Base-by-base conservation (phyloP, 169 alveolate genomes). In the Cryptosporidium felis region DNA sequence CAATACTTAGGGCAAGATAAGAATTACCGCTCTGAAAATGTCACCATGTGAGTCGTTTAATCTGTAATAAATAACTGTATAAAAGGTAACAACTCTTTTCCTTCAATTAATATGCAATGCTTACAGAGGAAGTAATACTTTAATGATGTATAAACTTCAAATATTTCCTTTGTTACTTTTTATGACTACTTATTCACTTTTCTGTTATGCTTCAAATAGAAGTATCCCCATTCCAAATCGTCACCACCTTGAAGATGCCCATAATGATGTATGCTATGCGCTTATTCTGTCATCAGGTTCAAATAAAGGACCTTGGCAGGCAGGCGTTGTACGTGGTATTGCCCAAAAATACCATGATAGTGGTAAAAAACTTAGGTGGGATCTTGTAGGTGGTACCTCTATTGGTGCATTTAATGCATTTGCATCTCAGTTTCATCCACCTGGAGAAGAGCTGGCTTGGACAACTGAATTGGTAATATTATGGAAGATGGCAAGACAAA, bases 301-400 rank as follows among this genome's bases (percentile, higher is more conserved):
- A 4, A 74, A 74, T 40, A 74, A 74, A 42, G 85, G 85, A 1
- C 85, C 85, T 10, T 74, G 85, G 85, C 85, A 74, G 45, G 85
- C 85, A 3, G 85, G 85, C 1, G 85, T 74, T 16, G 67, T 74
- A 16, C 65, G 85, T 12, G 85, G 85, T 14, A 74, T 74, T 53
- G 85, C 85, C 14, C 85, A 74, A 49, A 74, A 49, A 23, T 74
- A 74, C 34, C 85, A 74, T 23, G 85, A 74, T 40, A 74, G 41
- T 30, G 67, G 67, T 4, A 56, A 53, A 36, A 74, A 40, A 40
- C 44, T 74, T 8, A 49, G 85, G n/a, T 74, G 85, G 85, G 85
- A 74, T 49, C 65, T 74, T 34, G 85, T 74, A 53, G 85, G 74
- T 12, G 85, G 85, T 23, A 74, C 85, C 44, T 74, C 85, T 10